A percentile compares a stretch with the other conserved stretches of the same genome.
These are phyloP conservation scores for Graphilbum sp. DNA, from an alignment of 2,329 filamentous ascomycete species.

Conservation along the genomic window DNA sequence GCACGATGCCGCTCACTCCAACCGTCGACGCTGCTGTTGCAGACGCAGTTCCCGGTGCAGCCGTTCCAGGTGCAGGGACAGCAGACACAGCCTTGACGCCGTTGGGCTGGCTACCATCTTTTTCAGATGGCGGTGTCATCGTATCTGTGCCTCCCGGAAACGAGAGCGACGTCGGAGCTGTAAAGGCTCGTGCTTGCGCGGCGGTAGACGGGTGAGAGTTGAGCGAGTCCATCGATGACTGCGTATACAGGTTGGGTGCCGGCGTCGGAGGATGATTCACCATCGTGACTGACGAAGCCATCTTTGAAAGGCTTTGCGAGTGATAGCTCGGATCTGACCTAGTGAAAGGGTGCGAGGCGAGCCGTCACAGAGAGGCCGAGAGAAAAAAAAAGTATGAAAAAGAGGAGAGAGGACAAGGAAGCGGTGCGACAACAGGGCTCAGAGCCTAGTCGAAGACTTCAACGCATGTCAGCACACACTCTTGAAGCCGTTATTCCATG, in stretches of 20 bases:
- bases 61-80: slow-evolving; percentile 8
- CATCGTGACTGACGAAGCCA: slow-evolving; percentile 6
- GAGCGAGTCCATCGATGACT: slow-evolving; percentile 58
- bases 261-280: slow-evolving; percentile 6
- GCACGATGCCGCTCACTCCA: slow-evolving; percentile 78
- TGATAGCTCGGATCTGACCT: not conserved
- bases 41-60: slow-evolving; percentile 18
- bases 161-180: slow-evolving; percentile 77
- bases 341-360: not conserved
- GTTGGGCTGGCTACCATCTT: slow-evolving; percentile 9
- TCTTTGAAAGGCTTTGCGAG: not conserved
- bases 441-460: slow-evolving; percentile 7
- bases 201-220: slow-evolving; percentile 87
- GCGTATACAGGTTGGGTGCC: slow-evolving; percentile 9
- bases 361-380: not conserved
- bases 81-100: slow-evolving; percentile 7
- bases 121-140: slow-evolving; percentile 10
- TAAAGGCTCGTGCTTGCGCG: slow-evolving; percentile 89
- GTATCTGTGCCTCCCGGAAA: slow-evolving; percentile 47
- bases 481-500: slow-evolving; percentile 8
- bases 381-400: not conserved
- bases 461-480: slow-evolving; percentile 9
- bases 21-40: slow-evolving; percentile 79
- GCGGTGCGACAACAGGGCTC: slow-evolving; percentile 2
- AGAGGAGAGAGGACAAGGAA: not conserved